Evolutionary conservation across 345 rosid species (phyloP).

Genomic region (Draba incana): DNA sequence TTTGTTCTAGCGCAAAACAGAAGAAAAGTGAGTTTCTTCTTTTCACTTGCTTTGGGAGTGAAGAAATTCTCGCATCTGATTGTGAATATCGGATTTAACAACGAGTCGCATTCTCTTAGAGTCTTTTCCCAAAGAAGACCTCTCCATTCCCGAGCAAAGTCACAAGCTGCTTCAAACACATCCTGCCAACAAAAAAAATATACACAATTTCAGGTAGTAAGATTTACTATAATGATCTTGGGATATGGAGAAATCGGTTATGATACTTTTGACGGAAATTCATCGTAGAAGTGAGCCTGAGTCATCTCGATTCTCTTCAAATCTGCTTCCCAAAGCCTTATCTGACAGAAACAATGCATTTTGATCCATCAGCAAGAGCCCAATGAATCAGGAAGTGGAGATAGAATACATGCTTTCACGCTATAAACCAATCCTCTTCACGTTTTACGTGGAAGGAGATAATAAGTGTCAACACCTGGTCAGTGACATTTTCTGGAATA

Average conservation of each 20-base stretch:
- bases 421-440: slow-evolving; percentile 27
- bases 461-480: slow-evolving; percentile 60
- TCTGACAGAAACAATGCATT: slow-evolving; percentile 49
- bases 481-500: slow-evolving; percentile 93
- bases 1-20: not conserved
- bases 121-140: slow-evolving; percentile 97
- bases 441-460: slow-evolving; percentile 33
- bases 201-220: slow-evolving; percentile 9
- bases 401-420: not conserved
- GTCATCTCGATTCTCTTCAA: slow-evolving; percentile 88
- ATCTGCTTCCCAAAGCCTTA: slow-evolving; percentile 96
- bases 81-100: slow-evolving; percentile 82
- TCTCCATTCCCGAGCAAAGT: slow-evolving; percentile 70
- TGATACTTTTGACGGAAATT: slow-evolving; percentile 80
- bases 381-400: not conserved
- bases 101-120: slow-evolving; percentile 80
- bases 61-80: slow-evolving; percentile 78
- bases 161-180: slow-evolving; percentile 79
- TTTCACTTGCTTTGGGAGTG: slow-evolving; percentile 59
- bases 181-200: slow-evolving; percentile 51
- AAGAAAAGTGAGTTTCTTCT: not conserved
- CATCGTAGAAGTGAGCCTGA: slow-evolving; percentile 75
- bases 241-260: not conserved
- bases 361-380: slow-evolving; percentile 1
- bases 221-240: not conserved